These are phyloP conservation scores for Lactifluus hygrophoroides DNA, from an alignment of 768 basidiomycete genomes.

Conservation along the genomic window DNA sequence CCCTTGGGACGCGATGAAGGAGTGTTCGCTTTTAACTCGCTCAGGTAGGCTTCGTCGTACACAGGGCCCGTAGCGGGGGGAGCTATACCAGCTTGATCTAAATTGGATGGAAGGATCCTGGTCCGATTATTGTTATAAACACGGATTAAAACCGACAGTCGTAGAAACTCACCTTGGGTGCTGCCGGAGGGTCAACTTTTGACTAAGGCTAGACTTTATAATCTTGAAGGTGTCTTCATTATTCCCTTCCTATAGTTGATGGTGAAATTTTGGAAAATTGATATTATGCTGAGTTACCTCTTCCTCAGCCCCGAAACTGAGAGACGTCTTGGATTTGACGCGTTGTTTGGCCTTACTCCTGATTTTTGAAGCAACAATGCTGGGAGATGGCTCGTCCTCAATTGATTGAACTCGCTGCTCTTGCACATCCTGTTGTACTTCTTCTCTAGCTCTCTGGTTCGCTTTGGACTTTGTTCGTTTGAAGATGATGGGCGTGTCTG, in stretches of 20 bases:
- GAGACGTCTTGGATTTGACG: conserved; percentile 51
- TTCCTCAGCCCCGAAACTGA: conserved; percentile 70
- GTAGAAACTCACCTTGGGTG: conserved; percentile 30
- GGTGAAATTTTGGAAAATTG: neutral
- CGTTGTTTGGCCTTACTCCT: conserved; percentile 62
- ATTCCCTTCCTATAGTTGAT: conserved; percentile 42
- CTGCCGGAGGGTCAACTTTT: conserved; percentile 49
- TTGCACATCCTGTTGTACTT: conserved; percentile 23
- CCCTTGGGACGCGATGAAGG: conserved; percentile 45
- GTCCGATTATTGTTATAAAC: neutral
- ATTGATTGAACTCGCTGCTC: conserved; percentile 18
- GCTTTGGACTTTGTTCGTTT: conserved; percentile 36
- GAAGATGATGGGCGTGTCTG: conserved; percentile 33
- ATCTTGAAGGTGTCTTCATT: conserved; percentile 67
- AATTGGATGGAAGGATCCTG: neutral
- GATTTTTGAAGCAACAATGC: conserved; percentile 51
- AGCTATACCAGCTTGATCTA: conserved; percentile 22
- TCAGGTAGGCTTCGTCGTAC: conserved; percentile 67
- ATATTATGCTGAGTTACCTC: conserved; percentile 39
- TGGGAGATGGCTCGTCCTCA: conserved; percentile 43
- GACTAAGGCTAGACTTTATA: conserved; percentile 73
- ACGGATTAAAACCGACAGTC: neutral
- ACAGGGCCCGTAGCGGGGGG: conserved; percentile 42
- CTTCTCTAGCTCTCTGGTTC: conserved; percentile 32
- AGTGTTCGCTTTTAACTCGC: conserved; percentile 73